A percentile compares a stretch with the other conserved stretches of the same genome.
phyloP scores from a whole-genome alignment of 2,329 filamentous ascomycete species.

The Aureobasidium mangrovei region DNA sequence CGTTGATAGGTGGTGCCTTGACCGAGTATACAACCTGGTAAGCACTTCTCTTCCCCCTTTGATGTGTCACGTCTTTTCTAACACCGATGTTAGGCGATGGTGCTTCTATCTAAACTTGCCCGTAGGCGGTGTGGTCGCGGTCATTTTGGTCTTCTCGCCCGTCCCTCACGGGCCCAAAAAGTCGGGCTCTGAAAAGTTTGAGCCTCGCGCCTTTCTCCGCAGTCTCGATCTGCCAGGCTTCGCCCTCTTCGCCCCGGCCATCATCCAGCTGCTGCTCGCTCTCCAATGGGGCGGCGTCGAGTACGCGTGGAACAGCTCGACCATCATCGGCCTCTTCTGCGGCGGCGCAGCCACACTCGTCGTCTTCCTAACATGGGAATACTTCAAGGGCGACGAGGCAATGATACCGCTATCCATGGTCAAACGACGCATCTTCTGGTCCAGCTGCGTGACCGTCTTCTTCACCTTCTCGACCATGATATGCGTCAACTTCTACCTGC shows the following conservation, averaged over 20 bases:
- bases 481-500: slow-evolving; percentile 22
- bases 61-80: neutral
- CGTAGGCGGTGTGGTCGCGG: slow-evolving; percentile 31
- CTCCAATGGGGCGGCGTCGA: slow-evolving; percentile 39
- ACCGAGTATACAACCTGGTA: slow-evolving; percentile 39
- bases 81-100: neutral
- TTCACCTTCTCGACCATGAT: slow-evolving; percentile 23
- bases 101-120: slow-evolving; percentile 26
- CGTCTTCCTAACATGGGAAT: slow-evolving; percentile 12
- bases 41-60: neutral
- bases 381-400: slow-evolving; percentile 17
- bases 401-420: slow-evolving; percentile 21
- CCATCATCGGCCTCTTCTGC: slow-evolving; percentile 17
- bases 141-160: slow-evolving; percentile 30
- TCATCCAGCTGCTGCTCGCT: slow-evolving; percentile 35
- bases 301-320: slow-evolving; percentile 25
- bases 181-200: slow-evolving; percentile 29
- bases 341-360: neutral
- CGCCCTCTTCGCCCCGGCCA: slow-evolving; percentile 32
- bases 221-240: slow-evolving; percentile 39
- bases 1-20: slow-evolving; percentile 29
- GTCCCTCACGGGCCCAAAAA: slow-evolving; percentile 20
- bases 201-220: slow-evolving; percentile 32
- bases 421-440: slow-evolving; percentile 25
- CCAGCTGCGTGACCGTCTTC: slow-evolving; percentile 10